Conservation (phyloP, 768 basidiomycete genomes). For the Polyporus arcularius region DNA sequence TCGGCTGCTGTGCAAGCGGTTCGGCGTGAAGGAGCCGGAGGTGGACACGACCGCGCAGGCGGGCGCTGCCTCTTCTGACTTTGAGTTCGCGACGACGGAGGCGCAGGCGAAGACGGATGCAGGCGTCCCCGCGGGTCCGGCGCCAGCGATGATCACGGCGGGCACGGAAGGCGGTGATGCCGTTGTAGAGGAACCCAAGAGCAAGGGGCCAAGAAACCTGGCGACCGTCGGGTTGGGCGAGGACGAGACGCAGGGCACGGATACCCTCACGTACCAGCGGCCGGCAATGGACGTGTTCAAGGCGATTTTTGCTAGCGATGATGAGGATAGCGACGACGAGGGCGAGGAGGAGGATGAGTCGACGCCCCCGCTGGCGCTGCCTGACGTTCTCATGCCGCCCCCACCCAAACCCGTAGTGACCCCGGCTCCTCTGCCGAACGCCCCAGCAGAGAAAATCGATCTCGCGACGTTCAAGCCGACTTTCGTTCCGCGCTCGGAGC, state of each 20-base stretch:
- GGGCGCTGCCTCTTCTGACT: conserved; percentile 13
- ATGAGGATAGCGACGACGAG: conserved; percentile 83
- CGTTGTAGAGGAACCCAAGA: not conserved
- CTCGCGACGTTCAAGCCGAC: conserved; percentile 83
- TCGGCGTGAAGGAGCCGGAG: conserved; percentile 88
- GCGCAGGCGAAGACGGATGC: conserved; percentile 4
- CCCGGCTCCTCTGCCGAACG: not conserved
- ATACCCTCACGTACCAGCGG: conserved; percentile 84
- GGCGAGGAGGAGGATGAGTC: conserved; percentile 61
- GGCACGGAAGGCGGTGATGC: not conserved
- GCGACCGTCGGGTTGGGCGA: conserved; percentile 89
- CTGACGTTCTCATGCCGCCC: conserved; percentile 1
- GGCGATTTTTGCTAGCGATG: conserved; percentile 95
- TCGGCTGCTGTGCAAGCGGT: conserved; percentile 88
- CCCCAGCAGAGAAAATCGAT: conserved; percentile 42
- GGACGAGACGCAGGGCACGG: conserved; percentile 85
- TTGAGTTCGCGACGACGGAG: conserved; percentile 14
- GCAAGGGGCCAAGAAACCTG: conserved; percentile 47
- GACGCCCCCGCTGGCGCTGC: conserved; percentile 3
- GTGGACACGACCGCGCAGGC: conserved; percentile 43
- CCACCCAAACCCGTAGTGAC: not conserved
- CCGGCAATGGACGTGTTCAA: conserved; percentile 95
- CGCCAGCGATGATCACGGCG: conserved; percentile 17
- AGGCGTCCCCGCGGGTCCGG: not conserved
- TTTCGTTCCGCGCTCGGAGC: conserved; percentile 67